Base-by-base conservation (phyloP, 1,139 yeast genomes). In the Protomyces arabidopsidicola region DNA sequence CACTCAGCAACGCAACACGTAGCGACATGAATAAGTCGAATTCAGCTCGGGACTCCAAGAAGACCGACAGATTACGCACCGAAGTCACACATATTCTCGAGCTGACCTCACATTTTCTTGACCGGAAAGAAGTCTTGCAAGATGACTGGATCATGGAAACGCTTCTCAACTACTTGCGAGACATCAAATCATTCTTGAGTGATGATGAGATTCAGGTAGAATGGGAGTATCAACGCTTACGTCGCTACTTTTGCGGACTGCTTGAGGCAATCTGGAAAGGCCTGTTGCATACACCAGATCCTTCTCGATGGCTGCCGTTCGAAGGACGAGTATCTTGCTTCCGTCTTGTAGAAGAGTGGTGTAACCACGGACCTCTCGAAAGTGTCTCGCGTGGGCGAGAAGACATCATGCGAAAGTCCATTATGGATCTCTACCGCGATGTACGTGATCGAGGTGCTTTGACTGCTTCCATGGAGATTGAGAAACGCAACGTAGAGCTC, bases 261-360 rank as follows among this genome's bases (percentile, higher is more conserved):
- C 74, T 90, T 66, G 91, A 88, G 68, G 85, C 83, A 67, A 83
- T 87, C 16, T 89, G 84, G 69, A 72, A 77, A 6, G 84, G 88
- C 24, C 73, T 84, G 58, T 75, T 77, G 69, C 68, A 74, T 67
- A 70, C 77, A 63, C 71, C 71, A 2, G 77, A 77, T 45, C 75
- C 82, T 5, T 81, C 79, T 24, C 78, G 78, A 55, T 84, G 93
- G 83, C 77, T 91, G 27, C 93, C 96, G 0, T 90, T 90, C 72
- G 91, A 87, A 70, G 95, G 93, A 9, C 79, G 97, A 65, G 84
- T 88, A 31, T 87, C 90, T 0, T 87, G 95, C 69, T 90, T 90
- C 75, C 84, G 85, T 56, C 86, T 83, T 71, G 77, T 93, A 67
- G 90, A 88, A 69, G 96, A 89, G 72, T 95, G 99, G 99, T 90